phyloP scores from a whole-genome alignment of 1,284 basidiomycete species.

The Phellinidium pouzarii region DNA sequence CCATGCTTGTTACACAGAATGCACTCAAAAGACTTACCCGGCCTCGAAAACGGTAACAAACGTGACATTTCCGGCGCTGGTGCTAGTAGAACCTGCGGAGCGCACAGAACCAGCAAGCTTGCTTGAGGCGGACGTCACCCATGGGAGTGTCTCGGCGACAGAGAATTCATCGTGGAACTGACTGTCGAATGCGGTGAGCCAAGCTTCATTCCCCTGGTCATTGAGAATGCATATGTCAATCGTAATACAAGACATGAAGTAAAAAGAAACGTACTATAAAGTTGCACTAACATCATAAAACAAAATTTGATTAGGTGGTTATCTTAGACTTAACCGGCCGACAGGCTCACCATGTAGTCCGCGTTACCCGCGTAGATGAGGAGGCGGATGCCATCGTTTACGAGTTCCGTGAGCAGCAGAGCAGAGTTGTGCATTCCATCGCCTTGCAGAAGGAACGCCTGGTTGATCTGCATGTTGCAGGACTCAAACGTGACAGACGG shows the following conservation, averaged over 20 bases:
- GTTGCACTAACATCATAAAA: slow-evolving; percentile 62
- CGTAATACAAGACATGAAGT: slow-evolving; percentile 1
- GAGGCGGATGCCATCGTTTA: slow-evolving; percentile 70
- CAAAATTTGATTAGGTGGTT: slow-evolving; percentile 51
- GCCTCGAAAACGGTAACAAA: slow-evolving; percentile 69
- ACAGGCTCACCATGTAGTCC: slow-evolving; percentile 30
- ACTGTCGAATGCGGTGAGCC: slow-evolving; percentile 58
- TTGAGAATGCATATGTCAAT: neutral
- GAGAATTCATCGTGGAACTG: slow-evolving; percentile 59
- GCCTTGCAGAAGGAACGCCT: slow-evolving; percentile 64
- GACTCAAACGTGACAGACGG: slow-evolving; percentile 47
- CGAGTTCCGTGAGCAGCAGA: slow-evolving; percentile 62
- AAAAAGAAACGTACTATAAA: slow-evolving; percentile 43
- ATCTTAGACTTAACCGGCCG: neutral
- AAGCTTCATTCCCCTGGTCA: slow-evolving; percentile 62
- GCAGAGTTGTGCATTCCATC: slow-evolving; percentile 79
- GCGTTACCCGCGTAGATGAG: slow-evolving; percentile 82
- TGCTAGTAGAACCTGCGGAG: slow-evolving; percentile 52
- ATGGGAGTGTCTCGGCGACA: slow-evolving; percentile 45
- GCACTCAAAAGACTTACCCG: slow-evolving; percentile 42
- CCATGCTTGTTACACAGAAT: neutral
- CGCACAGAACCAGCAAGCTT: slow-evolving; percentile 50
- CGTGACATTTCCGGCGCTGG: slow-evolving; percentile 67
- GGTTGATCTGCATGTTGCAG: slow-evolving; percentile 61
- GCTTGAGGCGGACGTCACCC: slow-evolving; percentile 42